Evolutionary conservation across 495 filamentous ascomycete species (phyloP), one percentile per base, ranked within the genome.

Genomic region (Jackrogersella minutella): DNA sequence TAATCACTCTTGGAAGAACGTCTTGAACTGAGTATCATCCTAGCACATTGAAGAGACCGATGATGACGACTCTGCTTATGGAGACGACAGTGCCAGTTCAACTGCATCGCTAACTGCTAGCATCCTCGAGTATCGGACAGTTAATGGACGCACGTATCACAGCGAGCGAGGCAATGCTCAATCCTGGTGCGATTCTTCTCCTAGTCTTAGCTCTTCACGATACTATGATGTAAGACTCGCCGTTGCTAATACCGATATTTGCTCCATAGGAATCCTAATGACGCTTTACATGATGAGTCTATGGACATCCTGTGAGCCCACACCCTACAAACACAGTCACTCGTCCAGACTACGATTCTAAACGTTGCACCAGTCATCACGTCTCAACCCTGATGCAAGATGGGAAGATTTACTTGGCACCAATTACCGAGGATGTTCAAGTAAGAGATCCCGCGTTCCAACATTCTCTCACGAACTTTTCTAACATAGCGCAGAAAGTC

Each of bases 81-180:
- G 66, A 17, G 72, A 69, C 19, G 73, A 73, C 34, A 65, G 49
- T 19, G 68, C 64, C 24, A 73, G 71, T 30, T 75, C 73, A 10
- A 85, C 82, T 5, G 78, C 79, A 1, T 83, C 82, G 5, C 57
- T 85, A 10, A 74, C 74, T 11, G 74, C 76, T 0, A 79, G 74
- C 30, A 80, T 85, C 13, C 64, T 80, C 7, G 71, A 82, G 17
- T 84, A 82, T 58, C 73, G 78, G 17, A 74, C 68, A 9, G 50
- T 80, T 17, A 66, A 79, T 43, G 78, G 77, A 28, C 67, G 79
- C 37, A 79, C 73, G 1, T 81, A 70, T 47, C 78, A 79, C 62
- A 82, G 68, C 54, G 70, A 75, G 58, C 62, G 56, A 31, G 64
- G 61, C 16, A 73, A 70, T 22, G 76, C 69, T 22, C 62, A 73